phyloP scores from a whole-genome alignment of 1,139 yeast genomes.

The Candida sojae region DNA sequence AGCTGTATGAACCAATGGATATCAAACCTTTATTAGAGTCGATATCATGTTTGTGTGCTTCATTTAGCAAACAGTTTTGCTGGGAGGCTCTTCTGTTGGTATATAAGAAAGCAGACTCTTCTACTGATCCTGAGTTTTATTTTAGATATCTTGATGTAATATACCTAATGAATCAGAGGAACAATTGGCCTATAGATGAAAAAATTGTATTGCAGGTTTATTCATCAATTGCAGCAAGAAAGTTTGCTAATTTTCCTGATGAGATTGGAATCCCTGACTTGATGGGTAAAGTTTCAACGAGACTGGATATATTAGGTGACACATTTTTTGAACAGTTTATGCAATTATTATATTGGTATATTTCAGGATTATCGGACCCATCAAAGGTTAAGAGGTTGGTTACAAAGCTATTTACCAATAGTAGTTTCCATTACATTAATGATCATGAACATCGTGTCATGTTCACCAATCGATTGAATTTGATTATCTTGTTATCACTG shows the following conservation, averaged over 20 bases:
- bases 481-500: conserved; percentile 35
- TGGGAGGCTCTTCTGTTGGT: conserved; percentile 14
- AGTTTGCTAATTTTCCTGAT: conserved; percentile 41
- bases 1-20: conserved; percentile 6
- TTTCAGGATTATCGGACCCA: conserved; percentile 29
- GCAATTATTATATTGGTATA: conserved; percentile 35
- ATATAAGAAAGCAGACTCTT: conserved; percentile 8
- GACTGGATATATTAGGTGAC: conserved; percentile 34
- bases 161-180: conserved; percentile 26
- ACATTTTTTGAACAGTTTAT: conserved; percentile 42
- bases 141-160: conserved; percentile 32
- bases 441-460: conserved; percentile 29
- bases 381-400: conserved; percentile 33
- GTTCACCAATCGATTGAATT: conserved; percentile 41
- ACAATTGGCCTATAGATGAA: conserved; percentile 42
- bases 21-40: conserved; percentile 11
- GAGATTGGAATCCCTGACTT: conserved; percentile 30
- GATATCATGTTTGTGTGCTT: conserved; percentile 16
- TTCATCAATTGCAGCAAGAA: conserved; percentile 29
- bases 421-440: conserved; percentile 32
- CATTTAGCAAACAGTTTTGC: conserved; percentile 5
- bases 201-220: conserved; percentile 31
- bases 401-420: conserved; percentile 41
- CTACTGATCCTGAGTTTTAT: conserved; percentile 16
- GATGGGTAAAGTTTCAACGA: conserved; percentile 25